phyloP scores from a whole-genome alignment of 2,329 filamentous ascomycete species.

The Aureobasidium mangrovei region DNA sequence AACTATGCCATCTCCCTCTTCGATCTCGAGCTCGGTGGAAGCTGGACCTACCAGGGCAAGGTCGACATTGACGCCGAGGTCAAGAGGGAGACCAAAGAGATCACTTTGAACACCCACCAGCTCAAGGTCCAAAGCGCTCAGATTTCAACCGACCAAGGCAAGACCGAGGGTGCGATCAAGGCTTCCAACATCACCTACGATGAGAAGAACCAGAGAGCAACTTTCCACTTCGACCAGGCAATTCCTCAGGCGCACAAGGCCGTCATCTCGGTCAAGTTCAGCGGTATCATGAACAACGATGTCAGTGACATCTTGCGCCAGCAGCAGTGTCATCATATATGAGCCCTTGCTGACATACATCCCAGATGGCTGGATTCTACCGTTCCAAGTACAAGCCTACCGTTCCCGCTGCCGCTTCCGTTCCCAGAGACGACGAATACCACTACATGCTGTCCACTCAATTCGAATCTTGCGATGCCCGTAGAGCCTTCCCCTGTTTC shows the following conservation, averaged over 20 bases:
- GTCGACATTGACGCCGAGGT: constrained; percentile 74
- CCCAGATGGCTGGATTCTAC: constrained; percentile 78
- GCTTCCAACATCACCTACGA: constrained; percentile 69
- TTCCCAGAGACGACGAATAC: constrained; percentile 60
- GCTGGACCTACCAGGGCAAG: constrained; percentile 76
- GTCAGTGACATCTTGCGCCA: constrained; percentile 29
- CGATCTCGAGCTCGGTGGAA: constrained; percentile 62
- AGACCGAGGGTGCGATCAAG: constrained; percentile 49
- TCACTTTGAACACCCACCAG: constrained; percentile 79
- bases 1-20: constrained; percentile 80
- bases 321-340: neutral
- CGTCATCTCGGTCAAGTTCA: constrained; percentile 60
- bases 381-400: constrained; percentile 86
- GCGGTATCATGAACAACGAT: constrained; percentile 79
- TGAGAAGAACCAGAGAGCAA: constrained; percentile 73
- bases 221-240: constrained; percentile 65
- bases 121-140: constrained; percentile 65
- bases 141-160: constrained; percentile 50
- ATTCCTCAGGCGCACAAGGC: constrained; percentile 60
- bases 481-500: constrained; percentile 93
- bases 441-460: constrained; percentile 81
- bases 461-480: constrained; percentile 93
- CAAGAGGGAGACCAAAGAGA: constrained; percentile 60
- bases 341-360: neutral
- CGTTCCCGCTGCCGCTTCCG: constrained; percentile 61